phyloP scores from a whole-genome alignment of 2,329 filamentous ascomycete genomes.

The Ophiocordyceps camponoti-rufipedis region DNA sequence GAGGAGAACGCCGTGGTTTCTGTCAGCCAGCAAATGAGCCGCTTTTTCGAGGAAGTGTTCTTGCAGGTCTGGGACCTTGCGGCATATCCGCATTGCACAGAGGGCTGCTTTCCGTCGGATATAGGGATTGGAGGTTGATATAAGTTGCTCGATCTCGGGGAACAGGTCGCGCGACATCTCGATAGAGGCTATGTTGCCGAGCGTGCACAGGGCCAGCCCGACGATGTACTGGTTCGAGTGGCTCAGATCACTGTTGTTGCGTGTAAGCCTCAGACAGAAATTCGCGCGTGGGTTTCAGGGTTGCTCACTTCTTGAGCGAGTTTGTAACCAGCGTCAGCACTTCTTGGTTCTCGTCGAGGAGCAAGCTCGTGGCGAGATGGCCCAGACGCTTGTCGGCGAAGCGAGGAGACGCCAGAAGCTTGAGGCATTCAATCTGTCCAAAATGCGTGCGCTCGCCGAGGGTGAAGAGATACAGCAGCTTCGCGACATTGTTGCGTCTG shows the following conservation, averaged over 20 bases:
- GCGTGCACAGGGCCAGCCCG: constrained; percentile 83
- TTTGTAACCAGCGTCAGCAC: constrained; percentile 95
- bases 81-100: constrained; percentile 98
- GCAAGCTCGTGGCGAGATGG: constrained; percentile 86
- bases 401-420: constrained; percentile 85
- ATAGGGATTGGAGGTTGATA: constrained; percentile 93
- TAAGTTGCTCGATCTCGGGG: constrained; percentile 78
- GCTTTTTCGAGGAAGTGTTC: constrained; percentile 96
- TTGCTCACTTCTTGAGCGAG: constrained; percentile 76
- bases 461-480: constrained; percentile 94
- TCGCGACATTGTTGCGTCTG: constrained; percentile 97
- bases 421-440: constrained; percentile 97
- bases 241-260: constrained; percentile 57
- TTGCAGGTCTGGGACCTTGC: constrained; percentile 91
- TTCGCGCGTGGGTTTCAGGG: background rate
- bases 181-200: constrained; percentile 93
- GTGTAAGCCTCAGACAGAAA: background rate
- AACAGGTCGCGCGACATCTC: constrained; percentile 98
- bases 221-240: constrained; percentile 98
- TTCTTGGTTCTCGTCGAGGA: constrained; percentile 96
- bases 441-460: constrained; percentile 96
- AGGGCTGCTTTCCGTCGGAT: constrained; percentile 91
- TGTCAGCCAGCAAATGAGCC: constrained; percentile 68
- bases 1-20: constrained; percentile 88
- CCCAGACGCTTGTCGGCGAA: constrained; percentile 96